These are phyloP conservation scores for Avena eriantha DNA, from an alignment of 176 grass and related monocot genomes.

Conservation along the genomic window DNA sequence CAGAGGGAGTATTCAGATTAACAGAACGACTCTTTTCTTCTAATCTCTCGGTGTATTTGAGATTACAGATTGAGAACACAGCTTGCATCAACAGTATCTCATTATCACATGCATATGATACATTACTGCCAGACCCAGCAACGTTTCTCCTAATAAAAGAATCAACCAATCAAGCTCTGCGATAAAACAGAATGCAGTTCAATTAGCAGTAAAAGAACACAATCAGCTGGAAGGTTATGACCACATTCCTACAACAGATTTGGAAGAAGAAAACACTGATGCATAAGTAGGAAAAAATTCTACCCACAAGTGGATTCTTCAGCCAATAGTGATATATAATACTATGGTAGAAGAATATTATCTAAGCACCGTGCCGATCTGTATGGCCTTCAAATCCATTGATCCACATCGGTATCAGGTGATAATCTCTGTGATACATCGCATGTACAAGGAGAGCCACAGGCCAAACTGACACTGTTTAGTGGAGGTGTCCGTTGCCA, in stretches of 20 bases:
- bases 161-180: constrained; percentile 10
- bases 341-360: constrained; percentile 25
- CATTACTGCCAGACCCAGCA: not conserved
- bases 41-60: not conserved
- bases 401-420: constrained; percentile 24
- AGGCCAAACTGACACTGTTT: constrained; percentile 2
- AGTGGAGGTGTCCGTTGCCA: constrained; percentile 42
- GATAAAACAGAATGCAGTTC: constrained; percentile 10
- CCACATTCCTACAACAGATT: constrained; percentile 41
- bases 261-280: constrained; percentile 20
- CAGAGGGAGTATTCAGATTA: not conserved
- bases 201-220: constrained; percentile 47
- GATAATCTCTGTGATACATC: constrained; percentile 26
- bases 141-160: constrained; percentile 26
- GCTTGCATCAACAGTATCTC: not conserved
- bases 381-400: constrained; percentile 31
- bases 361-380: constrained; percentile 1
- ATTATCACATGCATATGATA: constrained; percentile 15
- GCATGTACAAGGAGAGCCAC: constrained; percentile 49
- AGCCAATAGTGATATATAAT: constrained; percentile 12
- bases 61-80: not conserved
- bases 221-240: constrained; percentile 44
- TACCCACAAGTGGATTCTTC: constrained; percentile 37
- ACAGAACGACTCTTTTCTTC: not conserved
- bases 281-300: constrained; percentile 17